These are phyloP conservation scores for Perilla frutescens DNA, from an alignment of 257 asterid genomes.

Conservation along the genomic window DNA sequence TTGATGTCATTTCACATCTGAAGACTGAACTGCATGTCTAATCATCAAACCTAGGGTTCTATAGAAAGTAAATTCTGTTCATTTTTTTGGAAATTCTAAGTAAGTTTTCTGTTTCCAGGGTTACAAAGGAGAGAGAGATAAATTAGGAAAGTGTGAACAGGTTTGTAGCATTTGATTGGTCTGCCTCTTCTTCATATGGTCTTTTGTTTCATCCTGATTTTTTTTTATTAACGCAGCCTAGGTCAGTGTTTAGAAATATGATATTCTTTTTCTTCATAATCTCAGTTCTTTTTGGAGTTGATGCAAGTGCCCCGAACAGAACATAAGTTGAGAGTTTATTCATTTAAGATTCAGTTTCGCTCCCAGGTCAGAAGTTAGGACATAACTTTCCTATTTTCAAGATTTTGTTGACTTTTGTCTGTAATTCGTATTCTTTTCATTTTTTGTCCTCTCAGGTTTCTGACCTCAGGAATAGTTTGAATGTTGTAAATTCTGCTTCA, in stretches of 20 bases:
- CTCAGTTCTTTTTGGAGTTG: conserved; percentile 86
- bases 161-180: conserved; percentile 48
- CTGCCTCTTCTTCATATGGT: conserved; percentile 18
- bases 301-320: conserved; percentile 96
- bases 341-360: conserved; percentile 83
- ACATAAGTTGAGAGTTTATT: conserved; percentile 83
- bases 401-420: conserved; percentile 6
- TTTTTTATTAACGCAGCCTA: background rate
- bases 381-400: conserved; percentile 25
- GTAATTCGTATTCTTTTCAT: conserved; percentile 1
- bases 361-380: conserved; percentile 66
- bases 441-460: conserved; percentile 62
- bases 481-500: conserved; percentile 76
- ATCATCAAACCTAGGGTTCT: conserved; percentile 31
- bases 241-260: conserved; percentile 29
- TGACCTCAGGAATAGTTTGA: conserved; percentile 80
- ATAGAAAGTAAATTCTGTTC: conserved; percentile 5
- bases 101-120: conserved; percentile 59
- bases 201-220: conserved; percentile 18
- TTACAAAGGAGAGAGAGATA: conserved; percentile 83
- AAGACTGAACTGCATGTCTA: background rate
- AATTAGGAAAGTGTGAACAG: conserved; percentile 95
- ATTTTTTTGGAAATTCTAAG: conserved; percentile 23
- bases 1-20: conserved; percentile 23
- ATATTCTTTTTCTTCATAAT: conserved; percentile 30